Evolutionary conservation across 2,329 filamentous ascomycete genomes (phyloP).

Genomic region (Fusarium stilboides): DNA sequence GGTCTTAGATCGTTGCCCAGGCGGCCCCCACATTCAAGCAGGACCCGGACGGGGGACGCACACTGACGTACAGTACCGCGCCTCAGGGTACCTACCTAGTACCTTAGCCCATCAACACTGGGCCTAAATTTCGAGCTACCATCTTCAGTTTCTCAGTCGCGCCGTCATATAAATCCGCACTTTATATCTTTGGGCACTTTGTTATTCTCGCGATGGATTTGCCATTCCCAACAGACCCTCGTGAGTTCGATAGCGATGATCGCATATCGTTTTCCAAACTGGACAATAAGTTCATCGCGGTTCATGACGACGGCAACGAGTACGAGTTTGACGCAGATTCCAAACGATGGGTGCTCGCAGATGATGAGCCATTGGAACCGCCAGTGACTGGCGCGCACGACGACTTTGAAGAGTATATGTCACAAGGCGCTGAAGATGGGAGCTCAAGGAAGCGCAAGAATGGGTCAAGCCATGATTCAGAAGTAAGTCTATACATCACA

Average conservation of each 20-base stretch:
- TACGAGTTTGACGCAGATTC: conserved; percentile 83
- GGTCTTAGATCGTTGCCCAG: conserved; percentile 14
- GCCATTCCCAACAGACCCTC: conserved; percentile 71
- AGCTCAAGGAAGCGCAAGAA: conserved; percentile 62
- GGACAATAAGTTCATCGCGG: conserved; percentile 85
- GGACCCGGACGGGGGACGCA: conserved; percentile 20
- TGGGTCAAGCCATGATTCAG: conserved; percentile 55
- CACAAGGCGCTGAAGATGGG: conserved; percentile 46
- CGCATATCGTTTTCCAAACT: conserved; percentile 90
- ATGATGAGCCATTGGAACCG: conserved; percentile 60
- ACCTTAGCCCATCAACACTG: conserved; percentile 28
- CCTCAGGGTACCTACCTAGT: conserved; percentile 34
- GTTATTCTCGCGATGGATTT: conserved; percentile 50
- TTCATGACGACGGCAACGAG: conserved; percentile 87
- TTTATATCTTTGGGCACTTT: background rate
- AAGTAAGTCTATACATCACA: conserved; percentile 58
- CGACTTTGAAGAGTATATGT: conserved; percentile 48
- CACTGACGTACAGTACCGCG: conserved; percentile 46
- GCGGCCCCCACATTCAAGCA: conserved; percentile 7
- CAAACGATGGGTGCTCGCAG: conserved; percentile 81
- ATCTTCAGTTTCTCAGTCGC: conserved; percentile 13
- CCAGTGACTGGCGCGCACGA: conserved; percentile 59
- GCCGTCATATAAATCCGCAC: background rate
- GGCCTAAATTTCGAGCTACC: conserved; percentile 12
- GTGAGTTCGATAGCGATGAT: conserved; percentile 81